phyloP scores from a whole-genome alignment of 768 basidiomycete species.

The Hydnomerulius pinastri region DNA sequence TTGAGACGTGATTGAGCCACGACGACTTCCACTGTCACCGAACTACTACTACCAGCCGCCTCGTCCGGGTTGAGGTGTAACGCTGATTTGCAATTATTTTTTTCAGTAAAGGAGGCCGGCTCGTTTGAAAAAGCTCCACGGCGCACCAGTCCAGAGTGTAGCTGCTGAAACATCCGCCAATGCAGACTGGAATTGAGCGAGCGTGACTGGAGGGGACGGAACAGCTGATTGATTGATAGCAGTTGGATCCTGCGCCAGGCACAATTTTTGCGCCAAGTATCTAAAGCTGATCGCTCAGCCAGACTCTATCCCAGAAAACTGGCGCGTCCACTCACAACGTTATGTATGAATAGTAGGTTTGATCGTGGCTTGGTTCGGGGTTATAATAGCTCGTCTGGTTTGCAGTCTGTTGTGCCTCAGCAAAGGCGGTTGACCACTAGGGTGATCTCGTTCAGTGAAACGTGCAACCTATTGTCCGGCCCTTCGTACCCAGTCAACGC shows the following conservation, averaged over 20 bases:
- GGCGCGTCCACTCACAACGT: too few species aligned
- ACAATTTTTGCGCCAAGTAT: background rate
- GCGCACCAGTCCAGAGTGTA: background rate
- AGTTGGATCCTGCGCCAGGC: background rate
- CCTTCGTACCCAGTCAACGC: background rate
- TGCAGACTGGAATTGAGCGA: background rate
- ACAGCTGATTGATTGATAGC: background rate
- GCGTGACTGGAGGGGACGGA: background rate
- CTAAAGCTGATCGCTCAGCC: background rate
- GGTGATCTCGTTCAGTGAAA: too few species aligned
- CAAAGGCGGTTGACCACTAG: too few species aligned
- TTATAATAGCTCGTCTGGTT: too few species aligned
- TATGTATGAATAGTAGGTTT: background rate
- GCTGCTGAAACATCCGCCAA: background rate
- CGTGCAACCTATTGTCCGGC: too few species aligned
- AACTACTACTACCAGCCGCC: background rate
- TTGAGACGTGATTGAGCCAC: background rate
- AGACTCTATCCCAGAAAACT: background rate
- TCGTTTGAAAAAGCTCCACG: background rate
- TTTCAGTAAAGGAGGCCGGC: background rate
- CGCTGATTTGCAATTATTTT: background rate
- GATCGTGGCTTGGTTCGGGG: background rate
- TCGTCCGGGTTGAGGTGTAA: background rate
- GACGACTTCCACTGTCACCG: background rate
- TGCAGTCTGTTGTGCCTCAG: too few species aligned